These are phyloP conservation scores for Entomortierella parvispora DNA, from an alignment of 192 early-diverging fungal genomes.

Conservation along the genomic window DNA sequence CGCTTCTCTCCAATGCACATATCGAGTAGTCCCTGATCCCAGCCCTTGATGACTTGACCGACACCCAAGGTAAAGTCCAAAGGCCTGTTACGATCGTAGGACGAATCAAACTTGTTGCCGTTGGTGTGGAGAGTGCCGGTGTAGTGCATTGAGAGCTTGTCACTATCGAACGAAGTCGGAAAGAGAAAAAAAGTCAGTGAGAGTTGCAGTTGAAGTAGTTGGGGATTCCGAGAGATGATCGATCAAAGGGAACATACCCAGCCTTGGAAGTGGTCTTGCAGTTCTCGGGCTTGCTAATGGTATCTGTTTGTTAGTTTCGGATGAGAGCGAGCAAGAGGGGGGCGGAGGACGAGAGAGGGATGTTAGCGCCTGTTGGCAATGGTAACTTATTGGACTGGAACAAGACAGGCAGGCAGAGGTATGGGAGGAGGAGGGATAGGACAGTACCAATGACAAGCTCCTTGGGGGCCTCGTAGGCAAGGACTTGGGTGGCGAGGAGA, in stretches of 20 bases:
- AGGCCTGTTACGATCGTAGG: conserved; percentile 68
- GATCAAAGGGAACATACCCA: conserved; percentile 13
- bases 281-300: conserved; percentile 27
- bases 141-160: conserved; percentile 80
- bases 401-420: background rate
- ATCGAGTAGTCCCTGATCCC: conserved; percentile 77
- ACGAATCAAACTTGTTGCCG: conserved; percentile 80
- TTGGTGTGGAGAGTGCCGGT: conserved; percentile 71
- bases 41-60: conserved; percentile 82
- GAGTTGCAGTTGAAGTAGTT: background rate
- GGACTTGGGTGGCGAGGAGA: conserved; percentile 34
- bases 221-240: background rate
- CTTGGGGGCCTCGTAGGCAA: conserved; percentile 41
- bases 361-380: no score
- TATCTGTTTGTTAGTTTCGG: conserved; percentile 11
- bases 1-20: conserved; percentile 90
- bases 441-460: conserved; percentile 36
- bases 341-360: background rate
- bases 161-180: conserved; percentile 42
- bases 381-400: no score
- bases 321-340: background rate
- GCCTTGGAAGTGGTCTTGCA: conserved; percentile 24
- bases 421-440: background rate
- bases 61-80: conserved; percentile 76
- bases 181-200: background rate